A percentile compares a stretch with the other conserved stretches of the same genome.
Conservation (phyloP, 75 land plant species). For the Selaginella moellendorffii region DNA sequence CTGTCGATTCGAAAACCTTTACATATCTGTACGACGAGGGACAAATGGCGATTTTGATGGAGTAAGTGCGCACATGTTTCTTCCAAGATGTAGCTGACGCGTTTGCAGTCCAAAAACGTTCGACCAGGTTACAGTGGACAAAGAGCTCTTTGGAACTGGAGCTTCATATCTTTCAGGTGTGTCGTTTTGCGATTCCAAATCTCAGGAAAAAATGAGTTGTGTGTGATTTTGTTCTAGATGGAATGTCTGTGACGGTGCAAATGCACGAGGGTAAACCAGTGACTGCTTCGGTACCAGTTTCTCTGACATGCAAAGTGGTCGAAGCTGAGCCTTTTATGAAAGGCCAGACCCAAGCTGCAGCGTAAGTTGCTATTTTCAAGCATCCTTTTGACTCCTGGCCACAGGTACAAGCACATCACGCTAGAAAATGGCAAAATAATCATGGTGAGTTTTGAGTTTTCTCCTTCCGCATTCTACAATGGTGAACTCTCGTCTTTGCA, state of each 20-base stretch:
- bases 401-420: neutral
- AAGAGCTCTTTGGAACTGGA: conserved; percentile 60
- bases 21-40: conserved; percentile 61
- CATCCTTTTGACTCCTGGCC: neutral
- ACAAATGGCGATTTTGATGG: conserved; percentile 50
- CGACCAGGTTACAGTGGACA: conserved; percentile 63
- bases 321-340: conserved; percentile 58
- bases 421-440: neutral
- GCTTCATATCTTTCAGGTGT: conserved; percentile 65
- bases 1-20: conserved; percentile 54
- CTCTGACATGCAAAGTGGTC: conserved; percentile 65
- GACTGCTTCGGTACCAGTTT: conserved; percentile 65
- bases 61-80: conserved; percentile 42
- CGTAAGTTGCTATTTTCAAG: conserved; percentile 42
- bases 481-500: too few relatives aligned
- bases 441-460: neutral
- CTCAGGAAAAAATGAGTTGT: too few relatives aligned
- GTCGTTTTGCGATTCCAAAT: neutral
- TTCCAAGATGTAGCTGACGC: neutral
- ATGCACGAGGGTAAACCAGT: conserved; percentile 54
- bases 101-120: conserved; percentile 48
- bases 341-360: conserved; percentile 54
- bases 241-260: conserved; percentile 53
- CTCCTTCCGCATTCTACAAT: neutral
- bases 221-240: conserved; percentile 41